Percentiles rank a stretch among this genome's conserved stretches.
Evolutionary conservation across 768 basidiomycete genomes (phyloP).

Genomic region (Clitopilus hobsonii): DNA sequence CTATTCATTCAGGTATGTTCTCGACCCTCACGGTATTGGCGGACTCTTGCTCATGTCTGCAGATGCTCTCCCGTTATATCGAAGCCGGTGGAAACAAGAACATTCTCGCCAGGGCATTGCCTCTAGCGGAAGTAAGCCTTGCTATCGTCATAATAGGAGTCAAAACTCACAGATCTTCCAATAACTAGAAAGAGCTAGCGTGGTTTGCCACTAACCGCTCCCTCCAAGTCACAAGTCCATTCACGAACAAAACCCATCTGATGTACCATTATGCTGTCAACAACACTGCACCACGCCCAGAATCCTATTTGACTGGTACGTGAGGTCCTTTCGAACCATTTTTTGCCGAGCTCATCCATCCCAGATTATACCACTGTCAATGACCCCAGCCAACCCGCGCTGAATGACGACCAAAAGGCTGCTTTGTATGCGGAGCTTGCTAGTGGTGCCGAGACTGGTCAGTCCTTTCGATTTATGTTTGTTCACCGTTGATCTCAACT

Average conservation of each 20-base stretch:
- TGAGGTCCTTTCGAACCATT: neutral
- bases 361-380: constrained; percentile 79
- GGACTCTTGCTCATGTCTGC: neutral
- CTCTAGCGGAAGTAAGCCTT: constrained; percentile 72
- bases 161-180: too few species aligned
- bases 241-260: constrained; percentile 57
- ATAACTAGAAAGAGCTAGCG: constrained; percentile 59
- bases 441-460: constrained; percentile 79
- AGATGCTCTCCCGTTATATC: constrained; percentile 93
- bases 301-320: constrained; percentile 67
- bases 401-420: constrained; percentile 56
- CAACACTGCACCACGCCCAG: constrained; percentile 86
- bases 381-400: constrained; percentile 47
- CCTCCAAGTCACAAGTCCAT: constrained; percentile 62
- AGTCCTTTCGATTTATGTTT: constrained; percentile 9
- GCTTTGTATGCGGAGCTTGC: constrained; percentile 86
- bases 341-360: constrained; percentile 11
- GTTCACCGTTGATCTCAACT: neutral
- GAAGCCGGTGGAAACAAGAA: constrained; percentile 60
- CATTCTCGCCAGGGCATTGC: constrained; percentile 79
- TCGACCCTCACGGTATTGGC: neutral
- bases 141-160: too few species aligned
- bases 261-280: constrained; percentile 74
- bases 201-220: constrained; percentile 85
- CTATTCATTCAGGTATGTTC: constrained; percentile 70